Conservation (phyloP, 257 asterid species). For the Solanum virginianum region DNA sequence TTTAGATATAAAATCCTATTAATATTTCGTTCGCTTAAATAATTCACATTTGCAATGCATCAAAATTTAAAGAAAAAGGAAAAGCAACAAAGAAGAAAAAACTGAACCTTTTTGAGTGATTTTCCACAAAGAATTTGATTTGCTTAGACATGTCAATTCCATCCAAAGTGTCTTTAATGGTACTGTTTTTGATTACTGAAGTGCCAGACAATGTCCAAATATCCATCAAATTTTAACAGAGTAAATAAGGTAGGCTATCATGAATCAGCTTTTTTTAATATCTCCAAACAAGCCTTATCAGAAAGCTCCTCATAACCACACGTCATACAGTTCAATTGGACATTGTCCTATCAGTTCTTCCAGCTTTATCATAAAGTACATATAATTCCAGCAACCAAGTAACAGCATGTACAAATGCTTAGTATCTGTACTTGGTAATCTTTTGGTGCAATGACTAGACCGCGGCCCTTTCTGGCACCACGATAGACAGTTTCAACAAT, state of each 20-base stretch:
- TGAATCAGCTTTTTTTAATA: not conserved
- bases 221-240: not conserved
- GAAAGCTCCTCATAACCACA: not conserved
- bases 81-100: no score
- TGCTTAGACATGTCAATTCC: no score
- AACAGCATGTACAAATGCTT: not conserved
- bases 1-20: no score
- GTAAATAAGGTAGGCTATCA: not conserved
- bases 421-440: constrained; percentile 70
- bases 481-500: constrained; percentile 67
- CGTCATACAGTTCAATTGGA: not conserved
- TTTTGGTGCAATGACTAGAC: constrained; percentile 75
- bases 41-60: no score
- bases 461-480: constrained; percentile 73
- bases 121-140: no score
- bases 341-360: not conserved
- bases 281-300: not conserved
- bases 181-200: no score
- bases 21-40: no score
- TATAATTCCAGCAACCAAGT: not conserved
- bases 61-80: no score
- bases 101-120: no score
- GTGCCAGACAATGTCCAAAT: no score
- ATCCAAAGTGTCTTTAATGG: no score
- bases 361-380: not conserved